Percentiles rank a stretch among this genome's conserved stretches.
Evolutionary conservation across 2,329 filamentous ascomycete species (phyloP).

Genomic region (Chrysosporium keratinophilum): DNA sequence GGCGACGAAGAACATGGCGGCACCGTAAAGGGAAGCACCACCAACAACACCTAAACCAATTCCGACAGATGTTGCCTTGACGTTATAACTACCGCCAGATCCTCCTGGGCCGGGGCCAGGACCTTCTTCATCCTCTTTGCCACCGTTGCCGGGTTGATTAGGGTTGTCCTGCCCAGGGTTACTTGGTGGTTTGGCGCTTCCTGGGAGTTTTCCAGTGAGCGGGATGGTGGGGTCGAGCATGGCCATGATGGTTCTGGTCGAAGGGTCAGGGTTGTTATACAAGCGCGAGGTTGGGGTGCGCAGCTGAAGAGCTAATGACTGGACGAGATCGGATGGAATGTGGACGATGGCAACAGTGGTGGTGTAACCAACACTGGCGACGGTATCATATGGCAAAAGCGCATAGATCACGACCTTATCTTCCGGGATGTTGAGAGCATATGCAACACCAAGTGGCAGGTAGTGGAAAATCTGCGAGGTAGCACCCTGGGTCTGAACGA

Average conservation of each 20-base stretch:
- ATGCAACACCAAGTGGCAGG: conserved; percentile 59
- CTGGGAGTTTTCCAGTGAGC: conserved; percentile 37
- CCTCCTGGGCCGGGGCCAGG: conserved; percentile 20
- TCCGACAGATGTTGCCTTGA: conserved; percentile 43
- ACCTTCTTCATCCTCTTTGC: conserved; percentile 22
- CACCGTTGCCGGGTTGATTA: conserved; percentile 30
- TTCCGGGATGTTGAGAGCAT: conserved; percentile 37
- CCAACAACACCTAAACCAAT: conserved; percentile 69
- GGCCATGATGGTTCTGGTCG: conserved; percentile 61
- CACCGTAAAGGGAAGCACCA: conserved; percentile 77
- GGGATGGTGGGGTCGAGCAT: conserved; percentile 80
- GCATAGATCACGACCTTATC: conserved; percentile 55
- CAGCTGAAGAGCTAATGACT: conserved; percentile 57
- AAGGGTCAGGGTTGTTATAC: conserved; percentile 57
- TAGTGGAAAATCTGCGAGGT: conserved; percentile 76
- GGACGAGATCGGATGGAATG: conserved; percentile 61
- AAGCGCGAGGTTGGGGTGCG: conserved; percentile 60
- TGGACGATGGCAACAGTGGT: conserved; percentile 69
- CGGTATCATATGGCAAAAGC: conserved; percentile 68
- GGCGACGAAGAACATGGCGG: conserved; percentile 87
- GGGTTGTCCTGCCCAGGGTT: conserved; percentile 26
- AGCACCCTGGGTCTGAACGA: conserved; percentile 59
- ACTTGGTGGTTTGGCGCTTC: conserved; percentile 17
- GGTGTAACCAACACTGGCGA: conserved; percentile 57
- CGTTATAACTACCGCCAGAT: conserved; percentile 32